Base-by-base conservation (phyloP, 1,139 yeast species). In the Blastobotrys elegans region DNA sequence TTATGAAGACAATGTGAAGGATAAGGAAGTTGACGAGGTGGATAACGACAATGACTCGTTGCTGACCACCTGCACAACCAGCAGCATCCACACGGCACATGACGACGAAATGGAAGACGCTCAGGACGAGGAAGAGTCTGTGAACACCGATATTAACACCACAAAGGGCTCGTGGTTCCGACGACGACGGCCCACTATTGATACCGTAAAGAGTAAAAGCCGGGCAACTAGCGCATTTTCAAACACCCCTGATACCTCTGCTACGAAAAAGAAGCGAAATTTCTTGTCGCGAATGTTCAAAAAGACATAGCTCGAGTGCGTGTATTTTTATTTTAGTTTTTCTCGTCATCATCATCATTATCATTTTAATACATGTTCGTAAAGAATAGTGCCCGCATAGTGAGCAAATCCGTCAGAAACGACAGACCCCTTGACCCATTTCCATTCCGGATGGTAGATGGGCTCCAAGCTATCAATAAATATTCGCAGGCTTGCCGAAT, bases 1-100 rank as follows among this genome's bases (percentile, higher is more conserved):
- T 35, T 50, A 24, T 40, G 53, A 50, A 32, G 53, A 50, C 38
- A 31, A 16, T 34, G 13, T 13, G 16, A 14, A 14, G 20, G 44
- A 41, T 10, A 32, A 34, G 32, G 38, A 32, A 2, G 16, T 24
- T 4, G 32, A 30, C 13, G 32, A 30, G 6, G n/a, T 30, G 32
- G 16, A 30, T 14, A 30, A 5, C 13, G 16, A 30, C 32, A 30
- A 5, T 30, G n/a, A 10, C 5, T 13, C 16, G 5, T 7, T 30
- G 32, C 16, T 30, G 6, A 30, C 27, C 27, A 5, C 10, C 5
- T n/a, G n/a, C n/a, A n/a, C n/a, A n/a, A n/a, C n/a, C n/a, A n/a
- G n/a, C n/a, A n/a, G n/a, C n/a, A n/a, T n/a, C n/a, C n/a, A n/a
- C n/a, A n/a, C n/a, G n/a, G n/a, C n/a, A n/a, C n/a, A n/a, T n/a